Percentiles rank a stretch among this genome's conserved stretches.
These are phyloP conservation scores for Geotrichum klebahnii DNA, from an alignment of 1,139 yeast genomes.

Conservation along the genomic window DNA sequence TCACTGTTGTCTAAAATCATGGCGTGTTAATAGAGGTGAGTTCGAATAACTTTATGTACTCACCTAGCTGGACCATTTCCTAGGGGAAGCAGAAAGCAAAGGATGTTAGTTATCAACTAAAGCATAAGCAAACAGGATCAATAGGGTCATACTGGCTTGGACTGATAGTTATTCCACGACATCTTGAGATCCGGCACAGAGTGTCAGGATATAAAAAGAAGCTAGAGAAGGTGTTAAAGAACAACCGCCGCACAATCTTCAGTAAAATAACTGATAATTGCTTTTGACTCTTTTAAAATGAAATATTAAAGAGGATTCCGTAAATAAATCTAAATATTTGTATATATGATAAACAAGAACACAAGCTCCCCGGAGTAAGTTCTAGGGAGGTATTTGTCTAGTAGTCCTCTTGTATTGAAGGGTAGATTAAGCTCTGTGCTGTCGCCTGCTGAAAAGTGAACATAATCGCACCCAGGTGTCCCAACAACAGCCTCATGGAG, in stretches of 20 bases:
- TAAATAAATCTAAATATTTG: not conserved
- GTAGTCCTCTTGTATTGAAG: constrained; percentile 1
- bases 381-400: not conserved
- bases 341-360: not conserved
- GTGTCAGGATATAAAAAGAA: not conserved
- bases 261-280: not conserved
- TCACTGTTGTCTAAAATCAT: constrained; percentile 46
- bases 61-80: constrained; percentile 60
- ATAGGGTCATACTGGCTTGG: constrained; percentile 7
- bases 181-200: not conserved
- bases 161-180: constrained; percentile 9
- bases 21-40: not conserved
- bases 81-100: constrained; percentile 19
- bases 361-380: not conserved
- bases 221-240: not conserved
- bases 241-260: not conserved
- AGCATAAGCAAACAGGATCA: not conserved
- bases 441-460: constrained; percentile 1
- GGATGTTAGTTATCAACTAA: not conserved
- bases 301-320: not conserved
- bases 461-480: not conserved
- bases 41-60: constrained; percentile 26
- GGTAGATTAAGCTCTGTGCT: constrained; percentile 1
- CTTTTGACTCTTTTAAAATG: too few relatives aligned
- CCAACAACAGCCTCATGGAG: not conserved